phyloP scores from a whole-genome alignment of 1,284 basidiomycete genomes.

The Ustilago bromivora region DNA sequence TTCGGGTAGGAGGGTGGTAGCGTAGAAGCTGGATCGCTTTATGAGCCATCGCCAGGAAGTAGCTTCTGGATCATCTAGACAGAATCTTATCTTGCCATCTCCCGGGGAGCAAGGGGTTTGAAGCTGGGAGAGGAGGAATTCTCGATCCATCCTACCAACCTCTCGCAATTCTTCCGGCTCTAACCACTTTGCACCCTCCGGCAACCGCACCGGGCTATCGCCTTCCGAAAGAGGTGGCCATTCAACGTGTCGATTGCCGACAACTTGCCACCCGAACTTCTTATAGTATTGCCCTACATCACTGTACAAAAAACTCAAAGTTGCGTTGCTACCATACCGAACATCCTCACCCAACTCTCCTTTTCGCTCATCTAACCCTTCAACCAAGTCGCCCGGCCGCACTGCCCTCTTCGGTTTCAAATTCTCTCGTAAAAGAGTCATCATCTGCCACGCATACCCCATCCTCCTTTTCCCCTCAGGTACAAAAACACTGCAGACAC shows the following conservation, averaged over 20 bases:
- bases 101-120: not conserved
- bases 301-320: constrained; percentile 76
- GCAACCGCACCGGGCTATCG: not conserved
- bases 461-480: constrained; percentile 72
- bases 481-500: constrained; percentile 71
- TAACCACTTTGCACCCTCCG: constrained; percentile 25
- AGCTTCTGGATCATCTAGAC: constrained; percentile 44
- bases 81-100: constrained; percentile 23
- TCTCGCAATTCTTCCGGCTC: constrained; percentile 20
- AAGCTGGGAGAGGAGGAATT: constrained; percentile 30
- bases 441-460: constrained; percentile 74
- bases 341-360: constrained; percentile 57
- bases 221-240: constrained; percentile 25
- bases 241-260: constrained; percentile 36
- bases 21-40: constrained; percentile 43
- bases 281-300: constrained; percentile 77
- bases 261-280: constrained; percentile 70
- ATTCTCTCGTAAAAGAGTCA: constrained; percentile 74
- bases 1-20: constrained; percentile 22
- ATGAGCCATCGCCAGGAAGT: constrained; percentile 49
- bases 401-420: constrained; percentile 53
- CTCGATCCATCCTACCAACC: constrained; percentile 28
- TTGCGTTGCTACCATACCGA: constrained; percentile 67
- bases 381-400: constrained; percentile 6
- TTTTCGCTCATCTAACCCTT: constrained; percentile 6